Evolutionary conservation across 2,329 filamentous ascomycete species (phyloP).

Genomic region (Paradendryphiella salina): DNA sequence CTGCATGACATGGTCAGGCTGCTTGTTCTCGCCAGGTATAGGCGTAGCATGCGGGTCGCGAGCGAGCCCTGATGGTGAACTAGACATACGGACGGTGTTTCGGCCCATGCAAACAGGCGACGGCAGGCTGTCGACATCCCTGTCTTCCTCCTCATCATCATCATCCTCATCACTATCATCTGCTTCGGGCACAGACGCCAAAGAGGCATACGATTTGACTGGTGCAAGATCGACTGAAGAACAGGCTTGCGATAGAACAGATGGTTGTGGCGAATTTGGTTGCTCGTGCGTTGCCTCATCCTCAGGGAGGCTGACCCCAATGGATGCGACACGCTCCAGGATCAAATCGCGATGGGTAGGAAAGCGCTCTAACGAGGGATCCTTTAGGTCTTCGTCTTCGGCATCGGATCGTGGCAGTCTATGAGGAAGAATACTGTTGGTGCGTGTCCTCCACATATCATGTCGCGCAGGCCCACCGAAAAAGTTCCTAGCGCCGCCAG

Average conservation of each 20-base stretch:
- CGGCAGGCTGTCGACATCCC: constrained; percentile 20
- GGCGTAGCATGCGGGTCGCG: constrained; percentile 22
- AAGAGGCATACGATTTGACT: constrained; percentile 32
- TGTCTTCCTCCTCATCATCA: constrained; percentile 15
- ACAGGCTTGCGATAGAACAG: constrained; percentile 34
- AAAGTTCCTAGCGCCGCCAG: constrained; percentile 6
- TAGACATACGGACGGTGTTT: constrained; percentile 3
- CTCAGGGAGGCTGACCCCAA: constrained; percentile 31
- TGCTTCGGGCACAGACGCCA: constrained; percentile 35
- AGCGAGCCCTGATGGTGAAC: constrained; percentile 6
- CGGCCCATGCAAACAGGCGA: constrained; percentile 26
- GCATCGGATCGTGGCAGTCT: constrained; percentile 35
- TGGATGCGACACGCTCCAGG: constrained; percentile 34
- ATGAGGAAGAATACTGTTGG: constrained; percentile 33
- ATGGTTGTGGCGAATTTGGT: constrained; percentile 29
- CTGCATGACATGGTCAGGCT: constrained; percentile 12
- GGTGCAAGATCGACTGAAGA: constrained; percentile 37
- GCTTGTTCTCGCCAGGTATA: constrained; percentile 18
- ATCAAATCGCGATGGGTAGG: constrained; percentile 36
- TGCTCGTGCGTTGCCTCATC: constrained; percentile 26
- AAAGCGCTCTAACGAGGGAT: constrained; percentile 36
- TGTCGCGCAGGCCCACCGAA: constrained; percentile 17
- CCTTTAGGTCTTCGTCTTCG: constrained; percentile 34
- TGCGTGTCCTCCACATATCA: constrained; percentile 25
- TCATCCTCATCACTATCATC: constrained; percentile 27